A percentile compares a stretch with the other conserved stretches of the same genome.
Conservation (phyloP, 371 early-diverging fungal species). For the Mortierella sp. region DNA sequence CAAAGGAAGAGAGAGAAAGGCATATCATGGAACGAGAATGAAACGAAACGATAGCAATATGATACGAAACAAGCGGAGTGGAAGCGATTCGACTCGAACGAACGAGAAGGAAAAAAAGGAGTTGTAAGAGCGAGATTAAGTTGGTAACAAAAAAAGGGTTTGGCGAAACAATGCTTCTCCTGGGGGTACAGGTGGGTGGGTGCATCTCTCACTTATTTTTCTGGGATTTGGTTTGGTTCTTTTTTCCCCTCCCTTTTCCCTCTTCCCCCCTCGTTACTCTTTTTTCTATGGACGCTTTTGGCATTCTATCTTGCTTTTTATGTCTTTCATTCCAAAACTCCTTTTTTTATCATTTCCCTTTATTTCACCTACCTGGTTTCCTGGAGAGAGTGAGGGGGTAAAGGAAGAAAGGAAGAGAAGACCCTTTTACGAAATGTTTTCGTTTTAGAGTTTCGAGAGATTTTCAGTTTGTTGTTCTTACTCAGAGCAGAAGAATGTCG, state of each 20-base stretch:
- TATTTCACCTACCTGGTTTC: not conserved
- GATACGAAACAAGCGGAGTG: slow-evolving; percentile 4
- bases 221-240: slow-evolving; percentile 12
- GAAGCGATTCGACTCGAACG: not conserved
- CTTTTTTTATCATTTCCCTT: slow-evolving; percentile 1
- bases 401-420: not conserved
- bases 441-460: slow-evolving; percentile 6
- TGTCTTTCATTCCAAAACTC: not conserved
- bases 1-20: not conserved
- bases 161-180: slow-evolving; percentile 11
- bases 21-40: not conserved
- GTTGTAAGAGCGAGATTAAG: not conserved
- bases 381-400: not conserved
- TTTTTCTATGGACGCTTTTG: not conserved
- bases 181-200: not conserved
- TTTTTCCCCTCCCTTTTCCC: not conserved
- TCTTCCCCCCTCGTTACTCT: not conserved
- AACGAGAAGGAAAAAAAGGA: not conserved
- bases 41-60: not conserved
- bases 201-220: slow-evolving; percentile 5
- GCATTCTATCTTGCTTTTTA: not conserved
- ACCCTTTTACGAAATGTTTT: not conserved
- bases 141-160: slow-evolving; percentile 4
- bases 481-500: not conserved
- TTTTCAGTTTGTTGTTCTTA: slow-evolving; percentile 3